Conservation (phyloP, 1,284 basidiomycete genomes). For the Austroboletus rostrupii region DNA sequence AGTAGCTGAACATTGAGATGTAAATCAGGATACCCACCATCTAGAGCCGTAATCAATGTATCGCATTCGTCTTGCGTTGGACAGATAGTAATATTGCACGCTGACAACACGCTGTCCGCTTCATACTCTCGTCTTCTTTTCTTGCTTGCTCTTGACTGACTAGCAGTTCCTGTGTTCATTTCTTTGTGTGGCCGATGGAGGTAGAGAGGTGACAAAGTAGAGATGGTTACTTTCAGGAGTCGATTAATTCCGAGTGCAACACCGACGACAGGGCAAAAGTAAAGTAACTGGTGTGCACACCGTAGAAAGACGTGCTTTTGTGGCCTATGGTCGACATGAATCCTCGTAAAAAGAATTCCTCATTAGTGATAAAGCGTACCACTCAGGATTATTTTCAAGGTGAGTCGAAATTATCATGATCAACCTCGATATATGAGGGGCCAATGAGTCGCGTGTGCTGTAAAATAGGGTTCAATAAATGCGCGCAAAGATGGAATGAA, state of each 20-base stretch:
- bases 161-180: conserved; percentile 14
- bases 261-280: conserved; percentile 44
- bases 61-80: conserved; percentile 48
- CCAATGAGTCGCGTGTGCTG: conserved; percentile 51
- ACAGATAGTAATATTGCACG: conserved; percentile 47
- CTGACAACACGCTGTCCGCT: conserved; percentile 73
- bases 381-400: conserved; percentile 50
- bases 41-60: conserved; percentile 53
- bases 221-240: conserved; percentile 52
- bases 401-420: conserved; percentile 51
- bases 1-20: conserved; percentile 2
- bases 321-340: conserved; percentile 31
- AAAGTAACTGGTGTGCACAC: conserved; percentile 42
- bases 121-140: conserved; percentile 74
- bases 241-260: conserved; percentile 50
- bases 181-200: conserved; percentile 35
- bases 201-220: conserved; percentile 48
- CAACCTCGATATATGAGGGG: conserved; percentile 49
- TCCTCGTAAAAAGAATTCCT: background rate
- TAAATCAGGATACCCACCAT: conserved; percentile 43
- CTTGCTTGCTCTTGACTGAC: conserved; percentile 59
- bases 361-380: conserved; percentile 39
- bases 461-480: conserved; percentile 4
- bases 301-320: conserved; percentile 44
- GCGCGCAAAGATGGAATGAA: background rate